Percentiles rank a stretch among this genome's conserved stretches.
Evolutionary conservation across 2,329 filamentous ascomycete genomes (phyloP).

Genomic region (Dactylonectria macrodidyma): DNA sequence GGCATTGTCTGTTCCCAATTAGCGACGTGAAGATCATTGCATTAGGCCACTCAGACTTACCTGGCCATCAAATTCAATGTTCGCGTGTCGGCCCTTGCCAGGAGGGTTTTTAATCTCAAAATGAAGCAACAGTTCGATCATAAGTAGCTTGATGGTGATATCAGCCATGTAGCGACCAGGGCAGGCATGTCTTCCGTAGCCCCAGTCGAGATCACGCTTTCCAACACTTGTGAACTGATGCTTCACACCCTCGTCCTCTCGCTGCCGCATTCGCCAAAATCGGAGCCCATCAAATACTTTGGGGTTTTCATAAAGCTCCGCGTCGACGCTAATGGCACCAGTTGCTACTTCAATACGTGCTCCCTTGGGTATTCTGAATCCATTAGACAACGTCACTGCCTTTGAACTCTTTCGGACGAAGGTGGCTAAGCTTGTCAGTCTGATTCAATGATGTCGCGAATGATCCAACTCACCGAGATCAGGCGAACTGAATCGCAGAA

Average conservation of each 20-base stretch:
- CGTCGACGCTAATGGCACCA: background rate
- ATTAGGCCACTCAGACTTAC: too few relatives aligned
- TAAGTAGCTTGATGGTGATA: constrained; percentile 8
- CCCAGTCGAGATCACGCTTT: background rate
- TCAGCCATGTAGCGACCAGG: constrained; percentile 11
- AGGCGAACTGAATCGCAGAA: too few relatives aligned
- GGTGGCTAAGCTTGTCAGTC: too few relatives aligned
- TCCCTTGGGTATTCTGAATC: too few relatives aligned
- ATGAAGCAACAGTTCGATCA: constrained; percentile 12
- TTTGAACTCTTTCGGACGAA: too few relatives aligned
- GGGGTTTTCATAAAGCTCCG: background rate
- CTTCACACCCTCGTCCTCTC: background rate
- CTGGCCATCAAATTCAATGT: constrained; percentile 6
- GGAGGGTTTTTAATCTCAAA: constrained; percentile 14
- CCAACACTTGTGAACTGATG: constrained; percentile 13
- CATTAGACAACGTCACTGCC: too few relatives aligned
- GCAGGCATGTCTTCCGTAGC: constrained; percentile 13
- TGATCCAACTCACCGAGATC: too few relatives aligned
- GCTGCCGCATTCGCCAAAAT: constrained; percentile 7
- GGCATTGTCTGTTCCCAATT: too few relatives aligned
- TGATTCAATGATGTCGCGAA: too few relatives aligned
- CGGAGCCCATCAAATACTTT: background rate
- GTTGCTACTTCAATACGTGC: constrained; percentile 2
- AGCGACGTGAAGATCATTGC: too few relatives aligned
- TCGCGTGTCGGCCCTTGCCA: background rate